Evolutionary conservation across 108 stramenopile species (phyloP), one percentile per base, ranked within the genome.

Genomic region (Phaeodactylum tricornutum): DNA sequence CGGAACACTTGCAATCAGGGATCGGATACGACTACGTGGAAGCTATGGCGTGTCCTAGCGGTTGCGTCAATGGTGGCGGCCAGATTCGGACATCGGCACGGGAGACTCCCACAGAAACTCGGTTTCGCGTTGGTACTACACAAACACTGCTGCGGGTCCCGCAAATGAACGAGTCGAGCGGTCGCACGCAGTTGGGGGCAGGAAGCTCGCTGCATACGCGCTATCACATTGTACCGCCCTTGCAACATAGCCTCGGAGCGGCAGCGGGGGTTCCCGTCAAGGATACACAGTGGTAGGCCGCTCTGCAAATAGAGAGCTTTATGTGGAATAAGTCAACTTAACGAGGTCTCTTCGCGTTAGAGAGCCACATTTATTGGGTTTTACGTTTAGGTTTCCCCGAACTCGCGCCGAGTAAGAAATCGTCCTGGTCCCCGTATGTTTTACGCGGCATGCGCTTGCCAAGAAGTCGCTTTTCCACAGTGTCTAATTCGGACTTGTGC

Each of bases 11-110:
- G 19, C 21, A 15, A 47, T 24, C 29, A 55, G 29, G 27, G 5
- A 55, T 29, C 29, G 40, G 23, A 45, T 80, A 72, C 50, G 78
- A 96, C 51, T 94, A 87, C 43, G 75, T 99, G 0, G 98, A 99
- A 72, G 77, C 87, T 17, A 96, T 99, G 96, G 98, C 98, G 31
- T 99, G 98, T 59, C 98, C 98, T 16, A 72, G 77, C 21, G 97
- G 97, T 22, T 97, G 98, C 57, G 59, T 84, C 30, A 99, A 99
- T 64, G 98, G 98, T 32, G 98, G 98, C 29, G 98, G 98, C 35
- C 89, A 91, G 54, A 59, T 83, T 21, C 45, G 51, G 9, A 27
- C 29, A 5, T 19, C 51, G 2, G 14, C 32, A 1, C 61, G 77
- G 37, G 89, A 91, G 65, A 81, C 77, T n/a, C 84, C 89, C 0